These are phyloP conservation scores for Choanephora cucurbitarum DNA, from an alignment of 371 early-diverging fungal species.

Conservation along the genomic window DNA sequence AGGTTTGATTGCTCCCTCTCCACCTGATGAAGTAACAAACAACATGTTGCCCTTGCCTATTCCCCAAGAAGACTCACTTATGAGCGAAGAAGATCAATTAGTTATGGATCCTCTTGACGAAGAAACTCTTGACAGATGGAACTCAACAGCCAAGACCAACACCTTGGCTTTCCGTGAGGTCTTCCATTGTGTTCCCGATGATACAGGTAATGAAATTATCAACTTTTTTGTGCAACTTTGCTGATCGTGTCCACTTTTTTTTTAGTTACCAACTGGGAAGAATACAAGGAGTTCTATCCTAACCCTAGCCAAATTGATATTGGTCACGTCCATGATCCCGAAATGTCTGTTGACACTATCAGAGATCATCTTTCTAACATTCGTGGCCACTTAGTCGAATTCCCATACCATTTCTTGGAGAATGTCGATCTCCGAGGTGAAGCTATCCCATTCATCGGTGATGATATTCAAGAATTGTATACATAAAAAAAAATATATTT, in stretches of 20 bases:
- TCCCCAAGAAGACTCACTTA: conserved; percentile 36
- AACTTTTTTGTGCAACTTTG: conserved; percentile 1
- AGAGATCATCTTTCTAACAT: conserved; percentile 50
- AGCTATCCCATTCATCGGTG: conserved; percentile 43
- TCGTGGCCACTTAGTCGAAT: conserved; percentile 73
- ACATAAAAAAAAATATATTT: no score
- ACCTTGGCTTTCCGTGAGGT: conserved; percentile 68
- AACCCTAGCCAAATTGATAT: conserved; percentile 41
- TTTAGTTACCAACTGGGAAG: conserved; percentile 62
- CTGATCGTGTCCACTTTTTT: conserved; percentile 2
- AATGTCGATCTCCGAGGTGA: conserved; percentile 53
- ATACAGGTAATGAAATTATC: conserved; percentile 41
- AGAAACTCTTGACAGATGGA: conserved; percentile 57
- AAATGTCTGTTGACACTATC: conserved; percentile 50
- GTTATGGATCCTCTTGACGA: conserved; percentile 67
- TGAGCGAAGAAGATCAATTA: conserved; percentile 38
- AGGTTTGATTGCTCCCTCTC: conserved; percentile 62
- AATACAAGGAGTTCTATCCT: conserved; percentile 67
- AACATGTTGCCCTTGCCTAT: conserved; percentile 55
- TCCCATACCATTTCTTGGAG: conserved; percentile 75
- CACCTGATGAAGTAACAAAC: conserved; percentile 49
- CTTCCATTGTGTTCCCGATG: conserved; percentile 80
- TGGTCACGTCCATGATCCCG: conserved; percentile 46
- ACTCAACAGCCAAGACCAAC: conserved; percentile 58
- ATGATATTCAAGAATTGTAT: conserved; percentile 43